These are phyloP conservation scores for Bruguiera hainesii DNA, from an alignment of 441 rosid genomes.

Conservation along the genomic window DNA sequence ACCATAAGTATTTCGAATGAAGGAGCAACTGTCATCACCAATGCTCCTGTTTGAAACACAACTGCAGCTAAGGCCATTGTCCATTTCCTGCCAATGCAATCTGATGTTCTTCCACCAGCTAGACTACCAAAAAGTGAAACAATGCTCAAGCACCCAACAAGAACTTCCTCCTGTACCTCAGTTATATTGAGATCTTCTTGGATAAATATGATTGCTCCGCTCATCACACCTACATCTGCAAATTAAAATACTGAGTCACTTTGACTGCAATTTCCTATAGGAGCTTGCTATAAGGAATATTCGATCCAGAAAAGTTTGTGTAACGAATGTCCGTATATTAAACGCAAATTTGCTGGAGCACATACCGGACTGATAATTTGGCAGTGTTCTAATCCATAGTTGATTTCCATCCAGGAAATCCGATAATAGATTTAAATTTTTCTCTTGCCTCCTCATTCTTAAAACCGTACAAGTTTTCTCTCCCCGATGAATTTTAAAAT, in stretches of 20 bases:
- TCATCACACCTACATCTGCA: conserved; percentile 95
- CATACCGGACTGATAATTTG: too few relatives aligned
- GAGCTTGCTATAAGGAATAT: background rate
- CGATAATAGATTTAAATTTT: too few relatives aligned
- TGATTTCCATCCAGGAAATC: too few relatives aligned
- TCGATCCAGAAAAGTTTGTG: too few relatives aligned
- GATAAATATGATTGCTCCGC: conserved; percentile 88
- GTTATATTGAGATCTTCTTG: conserved; percentile 75
- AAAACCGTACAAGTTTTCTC: too few relatives aligned
- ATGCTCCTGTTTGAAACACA: conserved; percentile 71
- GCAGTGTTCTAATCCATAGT: too few relatives aligned
- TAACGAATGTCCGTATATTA: too few relatives aligned
- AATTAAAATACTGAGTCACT: background rate
- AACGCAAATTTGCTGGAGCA: too few relatives aligned
- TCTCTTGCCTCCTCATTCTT: too few relatives aligned
- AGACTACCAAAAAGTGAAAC: conserved; percentile 80
- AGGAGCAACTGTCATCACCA: conserved; percentile 70
- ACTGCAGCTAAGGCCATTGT: conserved; percentile 85
- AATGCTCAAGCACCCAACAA: conserved; percentile 73
- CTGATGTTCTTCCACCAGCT: conserved; percentile 83
- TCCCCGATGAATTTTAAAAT: too few relatives aligned
- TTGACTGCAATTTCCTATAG: background rate
- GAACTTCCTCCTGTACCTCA: conserved; percentile 75
- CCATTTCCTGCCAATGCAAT: conserved; percentile 79
- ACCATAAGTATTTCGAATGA: conserved; percentile 64